Conservation (phyloP, 2,329 filamentous ascomycete genomes). For the Ophiobolus disseminans region DNA sequence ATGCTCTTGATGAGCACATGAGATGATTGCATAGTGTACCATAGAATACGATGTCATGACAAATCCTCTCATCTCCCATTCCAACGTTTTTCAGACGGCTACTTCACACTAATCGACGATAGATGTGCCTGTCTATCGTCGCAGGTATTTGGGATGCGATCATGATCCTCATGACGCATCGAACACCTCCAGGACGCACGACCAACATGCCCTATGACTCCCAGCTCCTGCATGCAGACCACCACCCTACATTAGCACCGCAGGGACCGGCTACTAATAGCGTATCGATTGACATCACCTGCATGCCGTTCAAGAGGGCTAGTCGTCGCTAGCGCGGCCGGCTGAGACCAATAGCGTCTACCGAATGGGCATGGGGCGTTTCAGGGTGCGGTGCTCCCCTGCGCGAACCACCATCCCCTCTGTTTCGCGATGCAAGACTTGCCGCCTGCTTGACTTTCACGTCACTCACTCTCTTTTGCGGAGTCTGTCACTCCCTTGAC, state of each 20-base stretch:
- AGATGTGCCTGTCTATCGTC: too few relatives aligned
- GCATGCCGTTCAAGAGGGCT: conserved; percentile 18
- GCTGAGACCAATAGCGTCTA: conserved; percentile 23
- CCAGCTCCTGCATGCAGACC: background rate
- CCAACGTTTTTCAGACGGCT: too few relatives aligned
- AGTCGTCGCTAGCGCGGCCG: conserved; percentile 14
- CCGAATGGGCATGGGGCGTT: conserved; percentile 16
- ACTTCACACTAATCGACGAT: too few relatives aligned
- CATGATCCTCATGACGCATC: too few relatives aligned
- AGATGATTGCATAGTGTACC: conserved; percentile 45
- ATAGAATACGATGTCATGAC: conserved; percentile 29
- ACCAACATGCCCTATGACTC: background rate
- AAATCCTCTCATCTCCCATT: too few relatives aligned
- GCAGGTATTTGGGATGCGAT: too few relatives aligned
- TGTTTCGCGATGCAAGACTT: conserved; percentile 19
- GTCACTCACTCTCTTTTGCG: conserved; percentile 32
- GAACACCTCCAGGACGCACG: background rate
- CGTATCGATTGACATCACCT: conserved; percentile 12
- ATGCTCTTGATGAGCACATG: too few relatives aligned
- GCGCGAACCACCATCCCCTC: conserved; percentile 19
- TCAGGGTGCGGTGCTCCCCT: conserved; percentile 18
- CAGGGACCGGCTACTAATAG: conserved; percentile 2
- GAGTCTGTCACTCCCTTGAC: conserved; percentile 43
- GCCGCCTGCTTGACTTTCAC: conserved; percentile 17
- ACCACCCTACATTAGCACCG: background rate